Percentiles rank a stretch among this genome's conserved stretches.
These are phyloP conservation scores for Protomyces pachydermus DNA, from an alignment of 1,139 yeast species.

Conservation along the genomic window DNA sequence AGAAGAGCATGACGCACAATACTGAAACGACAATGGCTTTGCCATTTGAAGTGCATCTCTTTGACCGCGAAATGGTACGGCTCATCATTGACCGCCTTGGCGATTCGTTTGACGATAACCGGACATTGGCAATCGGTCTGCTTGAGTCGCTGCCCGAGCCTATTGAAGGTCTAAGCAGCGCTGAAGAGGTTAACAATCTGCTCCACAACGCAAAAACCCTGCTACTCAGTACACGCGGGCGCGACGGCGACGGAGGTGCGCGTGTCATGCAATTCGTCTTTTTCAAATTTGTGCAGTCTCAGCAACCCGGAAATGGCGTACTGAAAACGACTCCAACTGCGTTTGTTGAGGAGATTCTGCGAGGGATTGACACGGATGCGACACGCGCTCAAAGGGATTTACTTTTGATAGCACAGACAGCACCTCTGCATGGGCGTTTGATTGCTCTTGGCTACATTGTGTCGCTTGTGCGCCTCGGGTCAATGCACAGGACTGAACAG, in stretches of 20 bases:
- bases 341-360: slow-evolving; percentile 36
- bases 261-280: slow-evolving; percentile 51
- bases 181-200: slow-evolving; percentile 33
- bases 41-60: slow-evolving; percentile 49
- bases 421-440: slow-evolving; percentile 41
- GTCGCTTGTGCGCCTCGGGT: slow-evolving; percentile 36
- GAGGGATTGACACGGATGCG: slow-evolving; percentile 38
- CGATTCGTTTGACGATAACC: slow-evolving; percentile 70
- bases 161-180: slow-evolving; percentile 34
- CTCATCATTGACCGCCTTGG: slow-evolving; percentile 57
- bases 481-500: not conserved
- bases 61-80: slow-evolving; percentile 43
- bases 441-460: slow-evolving; percentile 53
- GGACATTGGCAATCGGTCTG: slow-evolving; percentile 51
- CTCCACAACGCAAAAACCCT: slow-evolving; percentile 33
- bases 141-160: slow-evolving; percentile 45
- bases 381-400: slow-evolving; percentile 39
- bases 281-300: slow-evolving; percentile 33
- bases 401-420: slow-evolving; percentile 40
- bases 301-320: not conserved
- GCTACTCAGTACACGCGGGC: slow-evolving; percentile 42
- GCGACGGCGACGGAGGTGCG: slow-evolving; percentile 64
- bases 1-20: not conserved
- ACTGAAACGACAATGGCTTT: slow-evolving; percentile 35
- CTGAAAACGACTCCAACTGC: not conserved